Conservation (phyloP, 495 filamentous ascomycete genomes). For the Usnea hakonensis region DNA sequence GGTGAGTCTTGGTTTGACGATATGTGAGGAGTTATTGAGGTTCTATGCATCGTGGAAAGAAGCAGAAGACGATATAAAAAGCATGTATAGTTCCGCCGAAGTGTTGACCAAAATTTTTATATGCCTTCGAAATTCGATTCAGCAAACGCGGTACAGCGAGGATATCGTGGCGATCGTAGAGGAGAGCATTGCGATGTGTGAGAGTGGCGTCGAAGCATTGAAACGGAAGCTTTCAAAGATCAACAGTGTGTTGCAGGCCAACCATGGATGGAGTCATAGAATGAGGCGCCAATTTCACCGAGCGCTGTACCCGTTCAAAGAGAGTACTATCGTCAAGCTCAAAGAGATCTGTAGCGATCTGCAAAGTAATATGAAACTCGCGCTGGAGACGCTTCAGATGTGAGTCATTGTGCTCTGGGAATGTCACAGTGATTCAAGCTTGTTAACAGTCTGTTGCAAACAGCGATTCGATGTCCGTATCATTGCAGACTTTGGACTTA, state of each 20-base stretch:
- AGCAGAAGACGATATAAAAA: constrained; percentile 11
- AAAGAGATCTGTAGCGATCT: constrained; percentile 15
- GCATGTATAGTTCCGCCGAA: constrained; percentile 10
- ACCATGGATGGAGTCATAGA: not conserved
- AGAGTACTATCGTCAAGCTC: constrained; percentile 17
- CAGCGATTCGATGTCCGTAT: not conserved
- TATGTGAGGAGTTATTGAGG: constrained; percentile 14
- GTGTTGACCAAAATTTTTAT: constrained; percentile 15
- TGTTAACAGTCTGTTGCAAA: not conserved
- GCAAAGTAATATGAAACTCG: constrained; percentile 8
- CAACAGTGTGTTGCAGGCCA: not conserved
- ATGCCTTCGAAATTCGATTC: constrained; percentile 4
- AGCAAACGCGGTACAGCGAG: not conserved
- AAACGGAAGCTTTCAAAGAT: constrained; percentile 20
- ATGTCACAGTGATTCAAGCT: not conserved
- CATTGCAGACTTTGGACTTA: not conserved
- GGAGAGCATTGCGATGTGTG: constrained; percentile 13
- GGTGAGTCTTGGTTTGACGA: constrained; percentile 15
- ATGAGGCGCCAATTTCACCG: constrained; percentile 5
- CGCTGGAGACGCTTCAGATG: constrained; percentile 15
- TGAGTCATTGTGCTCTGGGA: not conserved
- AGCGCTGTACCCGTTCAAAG: constrained; percentile 15
- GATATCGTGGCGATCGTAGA: constrained; percentile 12
- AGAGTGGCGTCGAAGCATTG: constrained; percentile 3
- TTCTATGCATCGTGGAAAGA: constrained; percentile 19